These are phyloP conservation scores for Davidsoniella australis DNA, from an alignment of 2,329 filamentous ascomycete species.

Conservation along the genomic window DNA sequence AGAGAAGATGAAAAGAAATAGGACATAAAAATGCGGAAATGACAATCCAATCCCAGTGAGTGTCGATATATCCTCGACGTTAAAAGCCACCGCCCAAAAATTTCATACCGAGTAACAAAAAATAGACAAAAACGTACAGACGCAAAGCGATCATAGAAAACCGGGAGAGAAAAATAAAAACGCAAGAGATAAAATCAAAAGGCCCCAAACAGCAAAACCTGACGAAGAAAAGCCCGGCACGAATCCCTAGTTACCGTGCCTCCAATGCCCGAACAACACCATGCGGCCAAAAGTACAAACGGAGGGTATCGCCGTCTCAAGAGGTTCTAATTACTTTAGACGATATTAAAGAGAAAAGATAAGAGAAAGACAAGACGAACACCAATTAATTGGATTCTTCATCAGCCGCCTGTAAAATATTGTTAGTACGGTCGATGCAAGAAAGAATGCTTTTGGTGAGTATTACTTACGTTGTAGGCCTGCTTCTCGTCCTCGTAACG, in stretches of 20 bases:
- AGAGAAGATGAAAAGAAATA: not conserved
- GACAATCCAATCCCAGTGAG: constrained; percentile 1
- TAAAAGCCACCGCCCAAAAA: constrained; percentile 11
- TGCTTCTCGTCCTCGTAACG: constrained; percentile 97
- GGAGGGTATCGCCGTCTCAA: constrained; percentile 6
- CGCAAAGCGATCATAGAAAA: constrained; percentile 9
- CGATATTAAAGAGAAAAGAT: constrained; percentile 1
- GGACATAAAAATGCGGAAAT: not conserved
- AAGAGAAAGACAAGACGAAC: not conserved
- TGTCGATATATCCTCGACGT: constrained; percentile 6
- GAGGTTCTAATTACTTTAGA: constrained; percentile 6
- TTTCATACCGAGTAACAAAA: constrained; percentile 9
- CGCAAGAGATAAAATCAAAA: constrained; percentile 5
- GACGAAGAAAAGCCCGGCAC: constrained; percentile 5
- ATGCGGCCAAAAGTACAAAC: constrained; percentile 8
- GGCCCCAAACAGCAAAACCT: constrained; percentile 4
- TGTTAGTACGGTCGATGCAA: not conserved
- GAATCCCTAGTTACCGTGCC: constrained; percentile 4
- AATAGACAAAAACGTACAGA: constrained; percentile 11
- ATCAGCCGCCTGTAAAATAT: constrained; percentile 15
- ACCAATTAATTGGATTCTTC: constrained; percentile 16
- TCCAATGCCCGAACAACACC: constrained; percentile 5
- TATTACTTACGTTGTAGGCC: constrained; percentile 60
- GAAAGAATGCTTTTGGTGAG: not conserved
- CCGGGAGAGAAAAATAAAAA: constrained; percentile 5